Conservation (phyloP, 805 yeast species). For the Grigorovia jiainica region DNA sequence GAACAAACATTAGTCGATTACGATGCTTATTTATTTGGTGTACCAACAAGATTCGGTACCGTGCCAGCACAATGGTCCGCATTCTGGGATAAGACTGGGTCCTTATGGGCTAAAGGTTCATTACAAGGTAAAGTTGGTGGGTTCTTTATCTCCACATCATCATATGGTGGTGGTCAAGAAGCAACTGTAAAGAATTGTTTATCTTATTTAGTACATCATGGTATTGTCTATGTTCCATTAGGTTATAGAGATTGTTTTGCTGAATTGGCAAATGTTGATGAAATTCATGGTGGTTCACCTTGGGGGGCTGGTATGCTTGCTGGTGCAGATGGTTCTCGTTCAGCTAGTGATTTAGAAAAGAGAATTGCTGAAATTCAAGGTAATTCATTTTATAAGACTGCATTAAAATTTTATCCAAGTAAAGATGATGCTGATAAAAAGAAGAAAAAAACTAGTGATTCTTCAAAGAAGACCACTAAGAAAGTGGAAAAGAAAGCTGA, state of each 20-base stretch:
- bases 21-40: constrained; percentile 70
- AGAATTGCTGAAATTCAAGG: constrained; percentile 65
- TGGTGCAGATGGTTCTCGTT: constrained; percentile 67
- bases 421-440: background rate
- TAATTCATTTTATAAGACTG: constrained; percentile 45
- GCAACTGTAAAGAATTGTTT: constrained; percentile 53
- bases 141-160: constrained; percentile 59
- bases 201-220: constrained; percentile 64
- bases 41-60: constrained; percentile 74
- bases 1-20: constrained; percentile 46
- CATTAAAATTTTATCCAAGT: constrained; percentile 9
- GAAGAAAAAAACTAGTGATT: background rate
- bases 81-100: constrained; percentile 74
- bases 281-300: constrained; percentile 75
- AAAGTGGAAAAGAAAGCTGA: constrained; percentile 12
- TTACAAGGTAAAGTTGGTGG: constrained; percentile 72
- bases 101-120: constrained; percentile 67
- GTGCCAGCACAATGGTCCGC: constrained; percentile 69
- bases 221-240: constrained; percentile 67
- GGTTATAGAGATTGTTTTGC: constrained; percentile 59
- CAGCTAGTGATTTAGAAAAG: constrained; percentile 54
- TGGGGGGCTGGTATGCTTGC: constrained; percentile 88
- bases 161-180: constrained; percentile 77
- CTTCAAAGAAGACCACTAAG: constrained; percentile 4
- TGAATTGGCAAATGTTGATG: constrained; percentile 46